Base-by-base conservation (phyloP, 2,329 filamentous ascomycete genomes). In the Ascochyta pisi region DNA sequence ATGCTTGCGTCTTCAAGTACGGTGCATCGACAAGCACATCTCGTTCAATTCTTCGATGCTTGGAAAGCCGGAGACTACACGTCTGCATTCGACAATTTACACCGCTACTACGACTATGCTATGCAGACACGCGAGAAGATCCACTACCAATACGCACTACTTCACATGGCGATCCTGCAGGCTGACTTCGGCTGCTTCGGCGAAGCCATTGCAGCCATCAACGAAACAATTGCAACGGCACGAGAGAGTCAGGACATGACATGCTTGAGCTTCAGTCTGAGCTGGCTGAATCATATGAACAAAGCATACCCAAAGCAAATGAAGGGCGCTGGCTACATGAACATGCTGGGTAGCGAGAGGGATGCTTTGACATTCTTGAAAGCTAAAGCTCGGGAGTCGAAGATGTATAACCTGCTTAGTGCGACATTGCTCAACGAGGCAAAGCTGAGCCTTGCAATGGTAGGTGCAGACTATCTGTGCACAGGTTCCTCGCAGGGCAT, bases 51-150 rank as follows among this genome's bases (percentile, higher is more conserved):
- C 70, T 86, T 97, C 13, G 93, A 99, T 73, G 86, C 92, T 0
- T 98, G 93, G 94, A 86, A 89, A 72, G 88, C 92, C 3, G 94
- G 94, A 4, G 92, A 98, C 75, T 96, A 94, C 68, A 87, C 90
- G 12, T 91, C 90, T 0, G 90, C 95, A 0, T 95, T 97, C 71
- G 94, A 99, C 68, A 89, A 89, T 63, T 82, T 99, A 19, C 93
- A 98, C 74, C 88, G 92, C 47, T 99, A 97, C 75, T 99, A 97
- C 68, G 95, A 99, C 74, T 97, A 96, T 75, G 95, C 93, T 1
- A 92, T 96, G 86, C 90, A 95, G 67, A 90, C 87, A 63, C 82
- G 87, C 57, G 90, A 96, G 67, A 88, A 90, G 23, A 85, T 90
- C 5, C 93, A 93, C 67, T 98, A 99, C 69, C 95, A 98, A 71